Percentiles rank a stretch among this genome's conserved stretches.
These are phyloP conservation scores for Fraxinus pennsylvanica DNA, from an alignment of 257 asterid genomes.

Conservation along the genomic window DNA sequence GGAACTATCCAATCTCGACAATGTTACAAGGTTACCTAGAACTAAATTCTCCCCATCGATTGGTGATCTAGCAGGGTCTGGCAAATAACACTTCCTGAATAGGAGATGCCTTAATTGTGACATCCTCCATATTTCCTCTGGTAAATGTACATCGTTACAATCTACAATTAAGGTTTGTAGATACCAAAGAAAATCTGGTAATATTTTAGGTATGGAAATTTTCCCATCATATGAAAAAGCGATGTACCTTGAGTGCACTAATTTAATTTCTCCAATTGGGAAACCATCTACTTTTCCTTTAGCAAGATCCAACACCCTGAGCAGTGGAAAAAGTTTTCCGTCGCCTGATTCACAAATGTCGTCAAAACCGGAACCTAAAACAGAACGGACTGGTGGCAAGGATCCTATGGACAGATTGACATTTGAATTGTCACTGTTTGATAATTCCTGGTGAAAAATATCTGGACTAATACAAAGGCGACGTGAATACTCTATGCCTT, in stretches of 20 bases:
- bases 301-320: too few species aligned
- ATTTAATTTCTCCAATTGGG: not conserved
- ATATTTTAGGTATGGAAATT: not conserved
- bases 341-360: too few species aligned
- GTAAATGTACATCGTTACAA: not conserved
- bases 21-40: constrained; percentile 15
- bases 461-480: too few species aligned
- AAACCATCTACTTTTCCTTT: too few species aligned
- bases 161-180: constrained; percentile 3
- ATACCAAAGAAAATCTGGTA: not conserved
- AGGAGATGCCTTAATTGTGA: constrained; percentile 7
- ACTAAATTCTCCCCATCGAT: not conserved
- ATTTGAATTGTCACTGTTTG: too few species aligned
- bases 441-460: too few species aligned
- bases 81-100: not conserved
- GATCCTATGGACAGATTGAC: too few species aligned
- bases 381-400: too few species aligned
- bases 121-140: constrained; percentile 12
- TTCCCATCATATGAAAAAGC: not conserved
- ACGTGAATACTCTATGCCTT: too few species aligned
- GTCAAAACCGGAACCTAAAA: too few species aligned
- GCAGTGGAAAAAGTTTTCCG: too few species aligned
- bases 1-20: not conserved
- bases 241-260: constrained; percentile 16
- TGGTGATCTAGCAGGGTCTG: not conserved